Evolutionary conservation across 306 rosid species (phyloP).

Genomic region (Trifolium dubium): DNA sequence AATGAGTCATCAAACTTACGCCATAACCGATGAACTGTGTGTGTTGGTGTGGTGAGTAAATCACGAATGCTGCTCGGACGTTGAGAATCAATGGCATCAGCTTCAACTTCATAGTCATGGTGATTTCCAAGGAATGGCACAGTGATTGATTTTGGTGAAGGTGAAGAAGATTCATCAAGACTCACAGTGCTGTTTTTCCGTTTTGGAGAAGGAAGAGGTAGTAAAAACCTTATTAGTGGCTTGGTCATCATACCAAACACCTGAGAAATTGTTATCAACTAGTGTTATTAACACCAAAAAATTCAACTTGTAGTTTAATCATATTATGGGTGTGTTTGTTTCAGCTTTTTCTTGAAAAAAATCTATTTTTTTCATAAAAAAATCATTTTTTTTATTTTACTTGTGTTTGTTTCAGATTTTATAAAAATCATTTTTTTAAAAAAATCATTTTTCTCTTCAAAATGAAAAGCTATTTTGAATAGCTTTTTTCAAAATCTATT

Average conservation of each 20-base stretch:
- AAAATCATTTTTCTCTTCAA: no score
- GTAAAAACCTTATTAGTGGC: slow-evolving; percentile 79
- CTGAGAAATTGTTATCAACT: slow-evolving; percentile 49
- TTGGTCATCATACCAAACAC: slow-evolving; percentile 92
- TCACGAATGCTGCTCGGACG: slow-evolving; percentile 74
- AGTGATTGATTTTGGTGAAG: slow-evolving; percentile 61
- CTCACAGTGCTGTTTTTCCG: slow-evolving; percentile 55
- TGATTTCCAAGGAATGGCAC: slow-evolving; percentile 66
- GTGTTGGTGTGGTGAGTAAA: slow-evolving; percentile 74
- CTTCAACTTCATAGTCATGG: slow-evolving; percentile 70
- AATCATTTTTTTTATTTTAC: no score
- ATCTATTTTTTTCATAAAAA: no score
- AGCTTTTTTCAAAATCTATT: no score
- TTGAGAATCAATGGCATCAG: slow-evolving; percentile 36
- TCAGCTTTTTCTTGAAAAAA: no score
- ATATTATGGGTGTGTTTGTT: no score
- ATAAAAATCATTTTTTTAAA: no score
- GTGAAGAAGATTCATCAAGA: slow-evolving; percentile 47
- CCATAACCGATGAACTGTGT: slow-evolving; percentile 86
- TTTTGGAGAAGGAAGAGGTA: slow-evolving; percentile 56
- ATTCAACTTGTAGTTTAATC: no score
- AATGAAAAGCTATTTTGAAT: no score
- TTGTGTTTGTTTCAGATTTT: no score
- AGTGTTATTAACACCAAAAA: neutral
- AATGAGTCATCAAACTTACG: slow-evolving; percentile 80